phyloP scores from a whole-genome alignment of 208 protist genomes.

The Vickermania spadyakhi region DNA sequence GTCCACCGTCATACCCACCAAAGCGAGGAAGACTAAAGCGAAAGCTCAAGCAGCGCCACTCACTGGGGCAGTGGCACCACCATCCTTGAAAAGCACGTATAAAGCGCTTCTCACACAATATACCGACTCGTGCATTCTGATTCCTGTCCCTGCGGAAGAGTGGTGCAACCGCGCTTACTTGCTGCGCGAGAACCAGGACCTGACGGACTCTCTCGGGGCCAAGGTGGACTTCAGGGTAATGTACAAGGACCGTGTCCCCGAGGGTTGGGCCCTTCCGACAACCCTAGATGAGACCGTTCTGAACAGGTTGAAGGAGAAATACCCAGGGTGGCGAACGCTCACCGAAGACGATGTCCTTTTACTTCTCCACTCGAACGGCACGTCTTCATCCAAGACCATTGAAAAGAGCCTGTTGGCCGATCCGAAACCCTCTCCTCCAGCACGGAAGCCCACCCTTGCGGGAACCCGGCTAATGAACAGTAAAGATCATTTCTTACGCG shows the following conservation, averaged over 20 bases:
- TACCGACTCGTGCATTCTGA: slow-evolving; percentile 20
- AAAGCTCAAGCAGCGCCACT: too few species aligned
- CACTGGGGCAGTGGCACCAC: too few species aligned
- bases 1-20: too few species aligned
- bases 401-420: not conserved
- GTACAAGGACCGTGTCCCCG: not conserved
- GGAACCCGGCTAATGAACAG: slow-evolving; percentile 19
- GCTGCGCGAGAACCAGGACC: slow-evolving; percentile 13
- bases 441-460: not conserved
- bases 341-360: not conserved
- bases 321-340: not conserved
- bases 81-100: too few species aligned
- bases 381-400: not conserved
- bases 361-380: not conserved
- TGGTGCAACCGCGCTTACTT: slow-evolving; percentile 14
- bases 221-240: not conserved
- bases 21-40: too few species aligned
- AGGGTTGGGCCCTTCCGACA: not conserved
- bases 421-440: not conserved
- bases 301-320: not conserved
- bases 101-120: slow-evolving; percentile 26
- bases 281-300: not conserved
- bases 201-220: not conserved
- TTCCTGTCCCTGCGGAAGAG: slow-evolving; percentile 24
- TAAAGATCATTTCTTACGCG: slow-evolving; percentile 13